Percentiles rank a stretch among this genome's conserved stretches.
phyloP scores from a whole-genome alignment of 2,329 filamentous ascomycete genomes.

The Phaeosphaeriaceae sp. region DNA sequence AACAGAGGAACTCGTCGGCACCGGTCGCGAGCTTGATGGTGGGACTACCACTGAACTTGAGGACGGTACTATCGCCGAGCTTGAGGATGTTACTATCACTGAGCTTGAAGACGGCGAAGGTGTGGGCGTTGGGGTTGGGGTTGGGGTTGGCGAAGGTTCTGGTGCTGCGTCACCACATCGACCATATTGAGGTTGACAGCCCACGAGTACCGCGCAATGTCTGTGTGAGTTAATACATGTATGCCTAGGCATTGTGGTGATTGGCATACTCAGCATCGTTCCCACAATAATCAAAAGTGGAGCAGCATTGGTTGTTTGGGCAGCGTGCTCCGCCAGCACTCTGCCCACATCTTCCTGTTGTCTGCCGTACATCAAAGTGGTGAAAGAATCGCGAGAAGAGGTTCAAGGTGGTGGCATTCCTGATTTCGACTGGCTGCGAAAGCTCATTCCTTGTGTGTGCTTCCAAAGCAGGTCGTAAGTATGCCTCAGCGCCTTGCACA shows the following conservation, averaged over 20 bases:
- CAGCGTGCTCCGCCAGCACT: conserved; percentile 26
- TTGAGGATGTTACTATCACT: too few species aligned
- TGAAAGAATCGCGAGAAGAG: conserved; percentile 18
- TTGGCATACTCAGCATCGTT: conserved; percentile 22
- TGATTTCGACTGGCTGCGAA: conserved; percentile 7
- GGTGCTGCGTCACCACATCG: conserved; percentile 32
- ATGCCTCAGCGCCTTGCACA: background rate
- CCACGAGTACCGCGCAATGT: conserved; percentile 28
- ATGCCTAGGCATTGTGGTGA: too few species aligned
- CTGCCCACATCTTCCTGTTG: conserved; percentile 32
- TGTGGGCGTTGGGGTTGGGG: conserved; percentile 25
- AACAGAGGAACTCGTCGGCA: conserved; percentile 17
- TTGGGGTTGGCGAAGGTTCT: conserved; percentile 22
- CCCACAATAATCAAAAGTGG: conserved; percentile 35
- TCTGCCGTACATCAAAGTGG: conserved; percentile 24
- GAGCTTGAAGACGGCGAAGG: conserved; percentile 22
- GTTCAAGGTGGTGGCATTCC: conserved; percentile 23
- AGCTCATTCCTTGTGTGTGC: conserved; percentile 1
- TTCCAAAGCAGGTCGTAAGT: background rate
- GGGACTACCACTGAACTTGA: background rate
- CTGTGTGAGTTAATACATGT: background rate
- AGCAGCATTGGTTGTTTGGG: conserved; percentile 31
- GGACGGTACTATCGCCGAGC: background rate
- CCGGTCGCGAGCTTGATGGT: conserved; percentile 7
- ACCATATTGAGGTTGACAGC: conserved; percentile 37